Evolutionary conservation across 176 grass and related monocot species (phyloP), one percentile per base, ranked within the genome.

Genomic region (Carex parvula): DNA sequence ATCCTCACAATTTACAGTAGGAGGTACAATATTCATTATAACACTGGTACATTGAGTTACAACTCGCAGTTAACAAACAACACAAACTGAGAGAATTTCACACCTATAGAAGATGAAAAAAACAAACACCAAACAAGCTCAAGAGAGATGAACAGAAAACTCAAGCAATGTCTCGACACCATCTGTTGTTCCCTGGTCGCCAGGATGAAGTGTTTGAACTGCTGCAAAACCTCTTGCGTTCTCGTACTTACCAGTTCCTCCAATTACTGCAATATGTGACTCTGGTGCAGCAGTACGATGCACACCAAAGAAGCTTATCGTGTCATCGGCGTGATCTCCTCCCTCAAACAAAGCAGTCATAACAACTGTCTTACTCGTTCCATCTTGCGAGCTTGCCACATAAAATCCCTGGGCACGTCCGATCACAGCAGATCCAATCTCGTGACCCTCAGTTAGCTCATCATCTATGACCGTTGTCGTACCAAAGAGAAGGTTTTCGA

Each of bases 381-480:
- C 91, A 65, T 95, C 93, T 89, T 91, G 87, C 17, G 91, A 92
- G 87, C 89, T 92, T 0, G 89, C 93, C 32, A 95, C 83, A 66
- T 92, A 91, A 71, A 95, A 92, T 15, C 93, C 93, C 79, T 95
- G 89, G 26, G 93, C 89, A 22, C 85, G 85, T 56, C 93, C 93
- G 16, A 95, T 21, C 24, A 92, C 87, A 13, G 59, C 84, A 2
- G 91, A 83, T 11, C 93, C 93, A 7, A 92, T 79, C 75, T 92
- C 91, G 60, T 91, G 93, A 8, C 89, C 82, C 85, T 89, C 91
- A 13, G 91, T 92, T 75, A 95, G 72, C 37, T 91, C 91, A 62
- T 95, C 93, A 79, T 95, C 93, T 57, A 92, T 84, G 74, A 95
- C 89, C 7, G 88, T 89, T 42, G 87, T 91, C 2, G 89, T 92